Base-by-base conservation (phyloP, 768 basidiomycete species). In the Russula foetens region DNA sequence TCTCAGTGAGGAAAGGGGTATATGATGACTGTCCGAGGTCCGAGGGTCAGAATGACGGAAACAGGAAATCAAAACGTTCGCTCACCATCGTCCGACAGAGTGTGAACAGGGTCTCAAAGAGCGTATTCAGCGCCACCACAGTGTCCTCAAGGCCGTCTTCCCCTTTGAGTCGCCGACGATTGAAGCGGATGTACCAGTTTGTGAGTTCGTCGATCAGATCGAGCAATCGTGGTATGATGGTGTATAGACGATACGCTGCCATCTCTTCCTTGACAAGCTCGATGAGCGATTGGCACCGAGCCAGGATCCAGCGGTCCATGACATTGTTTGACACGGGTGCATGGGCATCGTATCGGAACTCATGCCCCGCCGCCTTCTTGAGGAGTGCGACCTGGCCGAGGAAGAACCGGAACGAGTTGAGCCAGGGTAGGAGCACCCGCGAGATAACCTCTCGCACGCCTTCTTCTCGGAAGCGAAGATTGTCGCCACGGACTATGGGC, bases 151-250 rank as follows among this genome's bases (percentile, higher is more conserved):
- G 78, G 2, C 96, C 90, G 67, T 92, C 88, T 72, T 96, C 91
- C 47, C 97, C 97, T 79, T 99, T 99, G 62, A 99, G 77, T 17
- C 97, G 83, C 66, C 87, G 88, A 46, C 97, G 86, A 75, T 99
- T 99, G 78, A 98, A 98, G 50, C 97, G 92, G 70, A 99, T 98
- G 75, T 99, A 99, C 94, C 95, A 98, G 71, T 99, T 99, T 23
- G 97, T 99, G 60, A 98, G 79, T 72, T 98, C 97, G 66, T 96
- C 92, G 31, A 99, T 82, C 59, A 99, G 85, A 64, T 90, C 88
- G 60, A 98, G 78, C 44, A 98, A 78, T 35, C 92, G 84, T n/a
- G 94, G 94, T 63, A 98, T 92, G 76, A 99, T 90, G 64, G 93
- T 98, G 75, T 98, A 98, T 15, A 99, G 82, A 64, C 95, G 83